A percentile compares a stretch with the other conserved stretches of the same genome.
These are phyloP conservation scores for Kitagawia praeruptora DNA, from an alignment of 129 eudicot genomes.

Conservation along the genomic window DNA sequence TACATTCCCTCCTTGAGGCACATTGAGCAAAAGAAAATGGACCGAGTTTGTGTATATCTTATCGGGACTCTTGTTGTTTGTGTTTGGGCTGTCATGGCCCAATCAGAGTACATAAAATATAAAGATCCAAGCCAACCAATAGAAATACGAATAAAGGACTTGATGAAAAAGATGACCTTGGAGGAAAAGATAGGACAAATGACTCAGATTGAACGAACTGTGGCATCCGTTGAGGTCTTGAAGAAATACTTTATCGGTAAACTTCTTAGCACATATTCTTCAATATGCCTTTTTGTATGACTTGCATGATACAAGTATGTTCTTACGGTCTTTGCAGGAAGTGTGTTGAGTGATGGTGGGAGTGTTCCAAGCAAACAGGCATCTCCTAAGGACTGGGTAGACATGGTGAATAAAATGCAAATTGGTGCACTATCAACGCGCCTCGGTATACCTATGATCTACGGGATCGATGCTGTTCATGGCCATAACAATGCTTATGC, in stretches of 20 bases:
- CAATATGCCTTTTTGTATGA: neutral
- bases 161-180: conserved; percentile 47
- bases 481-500: conserved; percentile 44
- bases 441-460: conserved; percentile 53
- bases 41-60: neutral
- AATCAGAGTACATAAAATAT: conserved; percentile 33
- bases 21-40: neutral
- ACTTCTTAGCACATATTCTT: neutral
- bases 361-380: conserved; percentile 19
- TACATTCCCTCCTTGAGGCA: neutral
- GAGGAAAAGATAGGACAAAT: conserved; percentile 69
- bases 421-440: conserved; percentile 37
- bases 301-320: neutral
- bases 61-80: conserved; percentile 17
- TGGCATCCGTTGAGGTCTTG: conserved; percentile 48
- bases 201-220: conserved; percentile 48
- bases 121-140: conserved; percentile 60
- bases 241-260: conserved; percentile 60
- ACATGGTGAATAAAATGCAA: neutral
- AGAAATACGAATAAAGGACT: conserved; percentile 32
- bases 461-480: conserved; percentile 60
- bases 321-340: conserved; percentile 23
- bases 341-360: conserved; percentile 55
- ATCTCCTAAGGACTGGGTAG: conserved; percentile 3
- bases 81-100: conserved; percentile 32